A percentile compares a stretch with the other conserved stretches of the same genome.
phyloP scores from a whole-genome alignment of 179 eudicot genomes.

The Gypsophila paniculata region DNA sequence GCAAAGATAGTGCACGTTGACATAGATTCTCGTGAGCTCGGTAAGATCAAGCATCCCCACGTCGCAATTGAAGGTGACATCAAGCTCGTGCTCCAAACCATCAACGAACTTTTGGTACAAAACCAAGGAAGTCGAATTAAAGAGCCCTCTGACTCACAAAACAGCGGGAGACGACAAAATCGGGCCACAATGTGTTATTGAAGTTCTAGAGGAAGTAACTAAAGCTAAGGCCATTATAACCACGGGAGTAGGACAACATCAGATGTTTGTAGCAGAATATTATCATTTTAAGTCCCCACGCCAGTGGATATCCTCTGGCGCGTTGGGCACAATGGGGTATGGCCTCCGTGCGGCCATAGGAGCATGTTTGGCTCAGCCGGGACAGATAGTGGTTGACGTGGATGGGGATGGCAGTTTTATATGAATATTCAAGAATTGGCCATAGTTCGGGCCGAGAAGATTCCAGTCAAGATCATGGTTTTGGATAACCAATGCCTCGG shows the following conservation, averaged over 20 bases:
- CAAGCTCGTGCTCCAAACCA: not conserved
- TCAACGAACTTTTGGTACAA: not conserved
- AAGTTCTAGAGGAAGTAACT: constrained; percentile 10
- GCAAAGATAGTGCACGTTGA: constrained; percentile 2
- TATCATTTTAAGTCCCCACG: constrained; percentile 15
- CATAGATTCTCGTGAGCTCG: not conserved
- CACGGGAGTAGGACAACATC: constrained; percentile 18
- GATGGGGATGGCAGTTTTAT: constrained; percentile 5
- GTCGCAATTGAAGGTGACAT: not conserved
- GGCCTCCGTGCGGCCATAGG: not conserved
- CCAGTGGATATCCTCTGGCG: constrained; percentile 12
- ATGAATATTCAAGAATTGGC: not conserved
- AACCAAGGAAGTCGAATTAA: not conserved
- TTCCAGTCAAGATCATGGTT: not conserved
- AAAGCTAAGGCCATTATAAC: constrained; percentile 6
- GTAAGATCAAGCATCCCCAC: not conserved
- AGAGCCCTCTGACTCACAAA: not conserved
- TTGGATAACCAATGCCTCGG: constrained; percentile 3
- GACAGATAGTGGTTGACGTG: not conserved
- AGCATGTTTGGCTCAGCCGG: not conserved
- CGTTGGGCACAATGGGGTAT: constrained; percentile 3
- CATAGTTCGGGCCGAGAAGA: not conserved
- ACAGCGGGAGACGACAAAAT: not conserved
- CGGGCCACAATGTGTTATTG: not conserved
- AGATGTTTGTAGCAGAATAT: not conserved